phyloP scores from a whole-genome alignment of 2,329 filamentous ascomycete species.

The Colletotrichum sp. region DNA sequence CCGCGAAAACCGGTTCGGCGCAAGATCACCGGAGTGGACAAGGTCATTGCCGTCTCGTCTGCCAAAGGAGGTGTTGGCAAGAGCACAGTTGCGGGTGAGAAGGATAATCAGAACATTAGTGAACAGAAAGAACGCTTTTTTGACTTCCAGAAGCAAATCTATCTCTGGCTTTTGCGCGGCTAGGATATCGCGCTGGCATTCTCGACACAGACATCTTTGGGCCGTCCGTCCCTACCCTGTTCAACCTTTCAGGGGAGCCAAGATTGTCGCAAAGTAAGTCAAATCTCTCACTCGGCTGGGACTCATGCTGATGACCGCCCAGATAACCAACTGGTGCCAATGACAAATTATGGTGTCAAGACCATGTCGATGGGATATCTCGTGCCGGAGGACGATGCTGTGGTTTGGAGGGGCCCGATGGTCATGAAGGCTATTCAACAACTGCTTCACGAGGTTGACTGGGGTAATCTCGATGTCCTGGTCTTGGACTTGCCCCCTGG shows the following conservation, averaged over 20 bases:
- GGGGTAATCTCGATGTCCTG: constrained; percentile 86
- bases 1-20: constrained; percentile 82
- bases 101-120: not conserved
- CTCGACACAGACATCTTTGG: constrained; percentile 97
- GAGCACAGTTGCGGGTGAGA: constrained; percentile 82
- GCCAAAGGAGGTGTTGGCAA: constrained; percentile 99
- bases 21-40: constrained; percentile 82
- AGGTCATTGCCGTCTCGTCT: constrained; percentile 95
- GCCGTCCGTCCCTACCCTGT: constrained; percentile 88
- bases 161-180: constrained; percentile 82
- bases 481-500: constrained; percentile 92
- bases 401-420: constrained; percentile 97
- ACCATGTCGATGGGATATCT: constrained; percentile 99
- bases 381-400: constrained; percentile 77
- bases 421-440: constrained; percentile 97
- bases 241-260: constrained; percentile 82
- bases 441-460: constrained; percentile 92
- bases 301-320: not conserved
- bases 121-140: not conserved
- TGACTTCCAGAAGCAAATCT: constrained; percentile 65
- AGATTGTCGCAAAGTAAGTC: constrained; percentile 70
- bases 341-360: constrained; percentile 94
- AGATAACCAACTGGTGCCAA: constrained; percentile 83
- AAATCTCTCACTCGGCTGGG: not conserved
- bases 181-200: constrained; percentile 83